Conservation (phyloP, 177 flowering plant species). For the Telopea speciosissima region DNA sequence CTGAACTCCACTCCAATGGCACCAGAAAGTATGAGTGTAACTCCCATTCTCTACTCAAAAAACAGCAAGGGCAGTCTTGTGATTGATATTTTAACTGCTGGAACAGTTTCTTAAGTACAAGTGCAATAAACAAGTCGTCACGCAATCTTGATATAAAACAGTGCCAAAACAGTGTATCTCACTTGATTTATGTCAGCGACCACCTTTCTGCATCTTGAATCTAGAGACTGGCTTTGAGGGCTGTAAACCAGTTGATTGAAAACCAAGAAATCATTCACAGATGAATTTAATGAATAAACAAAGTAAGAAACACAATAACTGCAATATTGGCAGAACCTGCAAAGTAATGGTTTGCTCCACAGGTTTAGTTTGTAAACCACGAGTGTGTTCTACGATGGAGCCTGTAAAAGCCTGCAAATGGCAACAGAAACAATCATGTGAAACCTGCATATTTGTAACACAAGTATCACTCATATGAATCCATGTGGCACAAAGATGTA, state of each 20-base stretch:
- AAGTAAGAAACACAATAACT: background rate
- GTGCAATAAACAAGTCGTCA: background rate
- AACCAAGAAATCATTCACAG: slow-evolving; percentile 8
- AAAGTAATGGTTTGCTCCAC: slow-evolving; percentile 22
- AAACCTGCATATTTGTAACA: background rate
- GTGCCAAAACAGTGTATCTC: background rate
- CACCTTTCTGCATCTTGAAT: slow-evolving; percentile 67
- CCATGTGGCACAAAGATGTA: background rate
- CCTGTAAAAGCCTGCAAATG: slow-evolving; percentile 60
- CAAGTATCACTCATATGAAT: background rate
- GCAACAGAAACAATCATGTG: background rate
- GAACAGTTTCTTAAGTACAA: background rate
- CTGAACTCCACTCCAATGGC: too few species aligned
- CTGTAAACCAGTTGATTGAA: slow-evolving; percentile 30
- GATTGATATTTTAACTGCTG: background rate
- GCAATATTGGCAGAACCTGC: slow-evolving; percentile 28
- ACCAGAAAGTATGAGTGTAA: too few species aligned
- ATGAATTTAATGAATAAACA: background rate
- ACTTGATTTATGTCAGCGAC: slow-evolving; percentile 13
- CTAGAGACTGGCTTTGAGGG: slow-evolving; percentile 83
- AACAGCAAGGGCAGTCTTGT: background rate
- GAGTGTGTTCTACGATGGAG: slow-evolving; percentile 52
- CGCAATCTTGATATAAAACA: background rate
- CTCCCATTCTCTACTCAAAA: too few species aligned
- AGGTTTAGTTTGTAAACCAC: slow-evolving; percentile 20